These are phyloP conservation scores for Aspergillus incahuasiensis DNA, from an alignment of 495 filamentous ascomycete species.

Conservation along the genomic window DNA sequence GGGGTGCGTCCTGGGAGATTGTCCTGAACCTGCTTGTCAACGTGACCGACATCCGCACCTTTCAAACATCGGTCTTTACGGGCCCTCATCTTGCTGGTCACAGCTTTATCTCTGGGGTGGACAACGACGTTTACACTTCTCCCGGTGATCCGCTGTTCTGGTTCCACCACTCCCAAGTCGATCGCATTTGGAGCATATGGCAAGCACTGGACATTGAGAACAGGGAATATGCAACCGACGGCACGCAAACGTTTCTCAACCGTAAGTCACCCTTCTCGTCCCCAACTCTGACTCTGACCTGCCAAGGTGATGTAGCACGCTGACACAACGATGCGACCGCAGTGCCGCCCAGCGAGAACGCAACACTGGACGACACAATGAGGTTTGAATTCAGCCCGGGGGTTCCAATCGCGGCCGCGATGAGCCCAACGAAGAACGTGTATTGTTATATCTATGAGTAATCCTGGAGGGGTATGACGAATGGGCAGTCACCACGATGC, in stretches of 20 bases:
- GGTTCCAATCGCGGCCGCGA: neutral
- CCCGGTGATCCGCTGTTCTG: conserved; percentile 45
- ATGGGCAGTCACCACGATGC: neutral
- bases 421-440: neutral
- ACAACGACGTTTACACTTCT: neutral
- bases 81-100: conserved; percentile 5
- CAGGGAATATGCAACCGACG: neutral
- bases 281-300: too few species aligned
- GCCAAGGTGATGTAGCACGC: too few species aligned
- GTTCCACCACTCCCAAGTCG: conserved; percentile 47
- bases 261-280: neutral
- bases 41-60: neutral
- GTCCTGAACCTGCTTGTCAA: neutral
- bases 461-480: neutral
- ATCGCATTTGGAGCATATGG: conserved; percentile 50
- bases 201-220: conserved; percentile 28
- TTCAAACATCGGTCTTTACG: neutral
- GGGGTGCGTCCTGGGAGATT: neutral
- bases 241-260: neutral
- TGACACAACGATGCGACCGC: neutral
- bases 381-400: neutral
- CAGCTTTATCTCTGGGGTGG: neutral
- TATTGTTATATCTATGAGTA: neutral
- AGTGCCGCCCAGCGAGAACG: neutral
- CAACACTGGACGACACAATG: neutral